Evolutionary conservation across 2,329 filamentous ascomycete genomes (phyloP).

Genomic region (Colletotrichum australisinense): DNA sequence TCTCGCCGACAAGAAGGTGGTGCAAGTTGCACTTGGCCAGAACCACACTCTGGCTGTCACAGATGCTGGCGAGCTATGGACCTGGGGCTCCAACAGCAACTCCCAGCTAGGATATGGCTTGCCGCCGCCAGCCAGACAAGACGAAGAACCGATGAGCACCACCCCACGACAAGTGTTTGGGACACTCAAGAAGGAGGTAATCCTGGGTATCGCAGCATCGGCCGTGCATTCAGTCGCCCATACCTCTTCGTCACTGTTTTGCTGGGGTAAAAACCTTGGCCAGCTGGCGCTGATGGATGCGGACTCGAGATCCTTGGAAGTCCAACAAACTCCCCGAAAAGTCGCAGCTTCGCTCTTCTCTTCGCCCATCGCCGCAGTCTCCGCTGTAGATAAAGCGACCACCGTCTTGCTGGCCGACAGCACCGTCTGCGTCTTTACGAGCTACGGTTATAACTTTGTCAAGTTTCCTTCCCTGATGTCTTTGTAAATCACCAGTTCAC

Average conservation of each 20-base stretch:
- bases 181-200: conserved; percentile 84
- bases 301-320: conserved; percentile 88
- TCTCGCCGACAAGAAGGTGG: conserved; percentile 78
- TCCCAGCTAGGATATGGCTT: conserved; percentile 89
- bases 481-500: conserved; percentile 78
- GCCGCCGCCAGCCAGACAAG: conserved; percentile 72
- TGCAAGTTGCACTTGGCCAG: conserved; percentile 85
- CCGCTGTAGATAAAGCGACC: conserved; percentile 91
- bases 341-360: conserved; percentile 88
- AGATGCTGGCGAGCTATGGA: conserved; percentile 89
- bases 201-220: conserved; percentile 88
- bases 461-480: conserved; percentile 81
- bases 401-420: conserved; percentile 86
- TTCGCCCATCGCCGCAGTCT: conserved; percentile 79
- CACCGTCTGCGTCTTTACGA: conserved; percentile 93
- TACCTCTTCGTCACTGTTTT: conserved; percentile 84
- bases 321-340: conserved; percentile 84
- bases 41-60: conserved; percentile 91
- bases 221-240: conserved; percentile 92
- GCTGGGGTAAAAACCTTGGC: conserved; percentile 94
- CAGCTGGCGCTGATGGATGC: conserved; percentile 95
- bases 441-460: conserved; percentile 94
- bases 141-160: conserved; percentile 86
- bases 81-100: conserved; percentile 90
- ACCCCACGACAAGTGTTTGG: conserved; percentile 92